Evolutionary conservation across 352 stramenopile species (phyloP), one percentile per base, ranked within the genome.

Genomic region (Thalassiosira gravida): DNA sequence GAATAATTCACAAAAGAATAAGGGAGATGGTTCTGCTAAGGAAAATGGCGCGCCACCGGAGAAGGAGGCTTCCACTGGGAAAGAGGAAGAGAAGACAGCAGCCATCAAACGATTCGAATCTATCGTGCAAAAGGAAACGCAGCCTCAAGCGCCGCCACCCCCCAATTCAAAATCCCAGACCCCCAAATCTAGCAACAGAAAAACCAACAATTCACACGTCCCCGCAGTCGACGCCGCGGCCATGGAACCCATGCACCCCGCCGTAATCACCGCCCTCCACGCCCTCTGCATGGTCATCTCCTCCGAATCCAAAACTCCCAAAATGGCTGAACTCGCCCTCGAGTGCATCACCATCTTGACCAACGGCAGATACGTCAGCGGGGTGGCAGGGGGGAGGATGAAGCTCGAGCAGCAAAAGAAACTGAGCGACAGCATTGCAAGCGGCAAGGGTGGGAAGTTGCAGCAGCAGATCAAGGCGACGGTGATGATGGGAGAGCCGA

Each of bases 321-420:
- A 85, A 71, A 88, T 87, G 52, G 77, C 74, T 49, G 85, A 94
- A 58, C 30, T 87, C 22, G 72, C 85, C 32, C 80, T 94, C 58
- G 79, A 87, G 18, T 86, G 78, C 58, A 83, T 89, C 46, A 76
- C 78, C 32, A 71, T 92, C 18, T 46, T 94, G 1, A 87, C 87
- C 5, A 83, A 86, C 52, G 70, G 81, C 13, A 35, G 77, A 39
- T 94, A 94, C 69, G 71, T 94, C 25, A 88, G 73, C 18, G 89
- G 89, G 24, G 49, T 85, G 27, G 87, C 89, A 0, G 89, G 89
- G 50, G 87, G 87, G 27, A 57, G 59, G 22, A 81, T 79, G 78
- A 86, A 86, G 57, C 73, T 86, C 24, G 72, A 75, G 18, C 53
- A 75, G 22, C 78, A 86, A 25, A 39, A 50, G 14, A 82, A 85